Evolutionary conservation across 2,329 filamentous ascomycete genomes (phyloP).

Genomic region (Scytalidium lignicola): DNA sequence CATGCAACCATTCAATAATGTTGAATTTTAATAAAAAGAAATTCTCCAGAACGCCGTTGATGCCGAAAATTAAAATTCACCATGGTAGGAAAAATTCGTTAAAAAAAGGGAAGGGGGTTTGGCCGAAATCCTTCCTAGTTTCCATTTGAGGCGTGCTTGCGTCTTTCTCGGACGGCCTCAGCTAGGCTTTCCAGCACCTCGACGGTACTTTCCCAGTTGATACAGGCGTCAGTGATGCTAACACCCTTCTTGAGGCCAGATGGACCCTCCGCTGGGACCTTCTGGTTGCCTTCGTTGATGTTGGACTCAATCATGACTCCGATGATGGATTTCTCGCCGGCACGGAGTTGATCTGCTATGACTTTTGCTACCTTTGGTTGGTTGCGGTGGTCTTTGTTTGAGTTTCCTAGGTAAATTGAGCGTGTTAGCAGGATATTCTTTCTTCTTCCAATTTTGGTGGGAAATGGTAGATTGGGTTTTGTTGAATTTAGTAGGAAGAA

Average conservation of each 20-base stretch:
- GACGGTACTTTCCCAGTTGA: slow-evolving; percentile 84
- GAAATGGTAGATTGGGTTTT: not conserved
- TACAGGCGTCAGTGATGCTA: slow-evolving; percentile 94
- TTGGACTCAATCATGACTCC: slow-evolving; percentile 99
- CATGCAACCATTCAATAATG: too few relatives aligned
- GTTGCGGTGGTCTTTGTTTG: slow-evolving; percentile 94
- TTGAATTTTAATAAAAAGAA: too few relatives aligned
- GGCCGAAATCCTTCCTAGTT: too few relatives aligned
- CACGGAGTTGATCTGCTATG: slow-evolving; percentile 78
- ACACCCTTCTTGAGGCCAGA: slow-evolving; percentile 78
- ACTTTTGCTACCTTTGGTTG: slow-evolving; percentile 86
- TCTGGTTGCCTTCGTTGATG: slow-evolving; percentile 86
- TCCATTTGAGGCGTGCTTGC: slow-evolving; percentile 35
- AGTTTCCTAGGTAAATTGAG: slow-evolving; percentile 65
- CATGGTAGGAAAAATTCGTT: too few relatives aligned
- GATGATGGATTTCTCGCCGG: slow-evolving; percentile 82
- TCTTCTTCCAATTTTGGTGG: too few relatives aligned
- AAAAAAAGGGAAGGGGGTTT: too few relatives aligned
- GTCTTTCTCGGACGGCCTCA: slow-evolving; percentile 71
- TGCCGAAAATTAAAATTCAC: too few relatives aligned
- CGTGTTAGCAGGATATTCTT: slow-evolving; percentile 4
- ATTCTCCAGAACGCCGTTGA: too few relatives aligned
- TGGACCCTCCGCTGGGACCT: slow-evolving; percentile 79
- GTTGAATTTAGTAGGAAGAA: not conserved
- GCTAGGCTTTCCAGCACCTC: slow-evolving; percentile 79